These are phyloP conservation scores for Leptographium wingfieldii DNA, from an alignment of 2,329 filamentous ascomycete genomes.

Conservation along the genomic window DNA sequence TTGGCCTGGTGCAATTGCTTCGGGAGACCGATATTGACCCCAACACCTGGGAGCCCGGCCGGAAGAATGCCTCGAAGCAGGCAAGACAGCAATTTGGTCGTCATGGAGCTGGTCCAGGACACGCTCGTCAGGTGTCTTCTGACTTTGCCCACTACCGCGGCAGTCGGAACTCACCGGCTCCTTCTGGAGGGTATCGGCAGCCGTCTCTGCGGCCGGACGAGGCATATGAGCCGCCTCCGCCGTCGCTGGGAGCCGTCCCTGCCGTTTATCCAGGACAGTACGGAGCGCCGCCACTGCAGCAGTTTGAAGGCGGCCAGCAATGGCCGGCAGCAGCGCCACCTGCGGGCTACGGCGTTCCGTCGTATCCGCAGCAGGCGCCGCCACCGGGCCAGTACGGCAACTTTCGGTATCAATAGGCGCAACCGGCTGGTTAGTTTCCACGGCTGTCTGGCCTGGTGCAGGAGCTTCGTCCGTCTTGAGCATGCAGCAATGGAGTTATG, in stretches of 20 bases:
- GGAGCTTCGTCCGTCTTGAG: background rate
- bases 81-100: background rate
- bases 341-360: background rate
- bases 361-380: conserved; percentile 2
- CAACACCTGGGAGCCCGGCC: conserved; percentile 34
- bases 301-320: background rate
- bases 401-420: conserved; percentile 10
- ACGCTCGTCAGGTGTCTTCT: conserved; percentile 26
- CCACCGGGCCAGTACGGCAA: conserved; percentile 6
- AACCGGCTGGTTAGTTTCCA: background rate
- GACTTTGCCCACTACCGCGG: conserved; percentile 22
- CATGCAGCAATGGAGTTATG: background rate
- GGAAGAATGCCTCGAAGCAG: conserved; percentile 17
- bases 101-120: conserved; percentile 14
- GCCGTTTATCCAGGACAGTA: background rate
- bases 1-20: conserved; percentile 61
- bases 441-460: background rate
- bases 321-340: background rate
- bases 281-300: conserved; percentile 14
- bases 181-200: conserved; percentile 33
- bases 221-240: conserved; percentile 28
- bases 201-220: conserved; percentile 38
- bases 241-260: conserved; percentile 6
- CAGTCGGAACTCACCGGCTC: conserved; percentile 11
- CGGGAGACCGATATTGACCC: conserved; percentile 52